Evolutionary conservation across 140 eudicot genomes (phyloP), one percentile per base, ranked within the genome.

Genomic region (Bidens hawaiensis): DNA sequence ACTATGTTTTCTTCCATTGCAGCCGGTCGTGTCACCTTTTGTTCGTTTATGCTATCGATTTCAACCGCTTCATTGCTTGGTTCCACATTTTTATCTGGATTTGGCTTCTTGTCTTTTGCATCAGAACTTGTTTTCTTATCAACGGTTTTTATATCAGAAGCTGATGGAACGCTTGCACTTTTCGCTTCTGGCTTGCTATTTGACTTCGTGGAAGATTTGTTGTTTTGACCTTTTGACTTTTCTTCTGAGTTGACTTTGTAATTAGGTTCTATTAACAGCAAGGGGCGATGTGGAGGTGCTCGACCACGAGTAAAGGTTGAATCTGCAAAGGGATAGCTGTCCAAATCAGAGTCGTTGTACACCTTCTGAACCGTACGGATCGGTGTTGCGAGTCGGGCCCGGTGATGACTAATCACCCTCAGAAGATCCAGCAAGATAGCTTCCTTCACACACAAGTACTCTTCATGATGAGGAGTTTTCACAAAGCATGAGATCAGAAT

Each of bases 321-420:
- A 57, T 86, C 95, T 14, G 94, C 80, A 80, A 76, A 82, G 45
- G 96, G 88, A 58, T 75, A 66, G 56, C 76, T 76, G 48, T 87
- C 98, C 70, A 87, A 59, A 63, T 91, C 94, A 30, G 94, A 59
- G 53, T 91, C 91, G 22, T 71, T 75, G 19, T 73, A 87, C 68
- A 82, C 67, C 51, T 90, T 90, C 63, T 87, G 96, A 54, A 91
- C 94, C 18, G 96, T 87, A 25, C 98, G 98, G 26, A 90, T 82
- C 27, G 97, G 96, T 28, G 97, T 90, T 64, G 97, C 96, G 55
- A 90, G 87, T 21, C 97, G 86, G 17, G 97, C 97, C 27, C 90
- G 78, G 67, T 90, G 97, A 67, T 90, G 96, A 60, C 83, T 76
- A 45, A 90, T 82, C 53, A 91, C 95, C 70, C 96, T 84, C 25